Conservation (phyloP, 129 eudicot genomes). For the Arctium minus region DNA sequence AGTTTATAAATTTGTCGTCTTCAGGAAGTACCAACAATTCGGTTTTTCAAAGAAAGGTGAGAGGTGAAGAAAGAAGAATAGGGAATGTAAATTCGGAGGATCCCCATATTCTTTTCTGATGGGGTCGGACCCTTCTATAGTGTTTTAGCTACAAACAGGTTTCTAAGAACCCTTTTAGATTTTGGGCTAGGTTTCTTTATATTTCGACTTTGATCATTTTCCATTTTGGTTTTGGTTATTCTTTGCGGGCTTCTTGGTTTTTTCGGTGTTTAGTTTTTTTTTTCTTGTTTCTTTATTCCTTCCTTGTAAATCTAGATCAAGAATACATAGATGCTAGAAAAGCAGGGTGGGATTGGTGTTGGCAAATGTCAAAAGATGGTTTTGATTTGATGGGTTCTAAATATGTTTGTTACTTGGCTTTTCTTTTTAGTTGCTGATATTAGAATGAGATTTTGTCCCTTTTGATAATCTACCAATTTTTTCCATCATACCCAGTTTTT, state of each 20-base stretch:
- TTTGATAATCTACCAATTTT: no score
- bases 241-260: background rate
- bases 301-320: conserved; percentile 18
- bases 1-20: background rate
- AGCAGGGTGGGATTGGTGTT: background rate
- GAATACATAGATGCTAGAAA: conserved; percentile 11
- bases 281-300: background rate
- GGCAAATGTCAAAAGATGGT: background rate
- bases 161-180: background rate
- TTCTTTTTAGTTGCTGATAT: background rate
- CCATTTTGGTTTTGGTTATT: background rate
- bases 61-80: background rate
- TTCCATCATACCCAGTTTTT: no score
- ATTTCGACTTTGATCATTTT: background rate
- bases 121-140: conserved; percentile 20
- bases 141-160: conserved; percentile 24
- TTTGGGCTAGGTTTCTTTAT: conserved; percentile 2
- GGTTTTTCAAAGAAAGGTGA: background rate
- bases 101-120: conserved; percentile 19
- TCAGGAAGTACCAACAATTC: background rate
- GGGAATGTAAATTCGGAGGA: conserved; percentile 23
- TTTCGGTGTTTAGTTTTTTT: background rate
- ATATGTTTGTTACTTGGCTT: no score
- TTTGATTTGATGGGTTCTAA: background rate
- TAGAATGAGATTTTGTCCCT: background rate